Percentiles rank a stretch among this genome's conserved stretches.
Conservation (phyloP, 768 basidiomycete species). For the Tylopilus felleus region DNA sequence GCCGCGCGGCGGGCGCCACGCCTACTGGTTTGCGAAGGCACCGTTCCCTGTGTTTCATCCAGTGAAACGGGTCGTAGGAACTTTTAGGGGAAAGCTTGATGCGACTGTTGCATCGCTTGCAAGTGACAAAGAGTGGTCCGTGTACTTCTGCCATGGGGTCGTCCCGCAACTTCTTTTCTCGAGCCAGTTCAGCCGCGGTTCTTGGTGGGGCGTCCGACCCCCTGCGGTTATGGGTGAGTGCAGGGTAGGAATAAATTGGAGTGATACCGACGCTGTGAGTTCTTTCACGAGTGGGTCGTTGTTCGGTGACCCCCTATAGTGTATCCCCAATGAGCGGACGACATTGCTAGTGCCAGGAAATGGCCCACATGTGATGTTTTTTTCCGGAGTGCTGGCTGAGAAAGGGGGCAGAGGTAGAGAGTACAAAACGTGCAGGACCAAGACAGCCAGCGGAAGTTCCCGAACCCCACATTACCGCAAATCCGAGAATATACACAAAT, state of each 20-base stretch:
- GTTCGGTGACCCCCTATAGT: constrained; percentile 27
- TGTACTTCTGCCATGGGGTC: constrained; percentile 54
- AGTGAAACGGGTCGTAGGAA: constrained; percentile 63
- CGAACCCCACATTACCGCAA: constrained; percentile 22
- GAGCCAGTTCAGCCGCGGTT: constrained; percentile 43
- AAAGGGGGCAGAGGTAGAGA: neutral
- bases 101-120: constrained; percentile 49
- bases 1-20: constrained; percentile 11
- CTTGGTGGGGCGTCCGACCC: constrained; percentile 27
- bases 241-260: neutral
- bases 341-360: constrained; percentile 10
- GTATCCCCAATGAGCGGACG: constrained; percentile 20
- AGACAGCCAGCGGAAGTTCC: constrained; percentile 32
- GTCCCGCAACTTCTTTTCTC: constrained; percentile 49
- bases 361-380: constrained; percentile 16
- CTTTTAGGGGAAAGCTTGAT: constrained; percentile 71
- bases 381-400: neutral
- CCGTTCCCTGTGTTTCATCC: constrained; percentile 59
- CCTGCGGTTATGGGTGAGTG: constrained; percentile 19
- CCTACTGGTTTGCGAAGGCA: constrained; percentile 49
- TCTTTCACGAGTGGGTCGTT: constrained; percentile 18
- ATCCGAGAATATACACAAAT: no score
- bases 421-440: no score
- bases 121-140: constrained; percentile 49
- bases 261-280: constrained; percentile 20